phyloP scores from a whole-genome alignment of 1,284 basidiomycete species.

The Trichosporon inkin region DNA sequence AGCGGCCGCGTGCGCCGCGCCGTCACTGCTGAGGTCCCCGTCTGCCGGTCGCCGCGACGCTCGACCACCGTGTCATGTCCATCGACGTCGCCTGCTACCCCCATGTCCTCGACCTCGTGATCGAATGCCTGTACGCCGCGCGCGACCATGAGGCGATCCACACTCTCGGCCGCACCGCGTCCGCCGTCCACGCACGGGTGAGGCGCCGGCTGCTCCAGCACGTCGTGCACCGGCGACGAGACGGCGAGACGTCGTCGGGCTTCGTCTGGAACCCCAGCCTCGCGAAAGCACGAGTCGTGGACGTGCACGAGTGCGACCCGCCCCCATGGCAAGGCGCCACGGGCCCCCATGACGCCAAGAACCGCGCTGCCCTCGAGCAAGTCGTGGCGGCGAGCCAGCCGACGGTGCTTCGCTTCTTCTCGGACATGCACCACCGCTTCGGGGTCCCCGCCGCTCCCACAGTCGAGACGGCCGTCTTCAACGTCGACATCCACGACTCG shows the following conservation, averaged over 20 bases:
- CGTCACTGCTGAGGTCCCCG: no score
- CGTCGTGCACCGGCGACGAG: background rate
- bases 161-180: background rate
- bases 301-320: background rate
- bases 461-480: background rate
- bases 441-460: background rate
- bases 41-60: no score
- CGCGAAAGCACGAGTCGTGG: background rate
- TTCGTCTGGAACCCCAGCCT: background rate
- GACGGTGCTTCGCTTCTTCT: background rate
- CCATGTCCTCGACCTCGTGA: background rate
- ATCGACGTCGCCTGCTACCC: conserved; percentile 4
- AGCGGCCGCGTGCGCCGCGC: no score
- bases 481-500: conserved; percentile 1
- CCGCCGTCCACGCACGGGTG: background rate
- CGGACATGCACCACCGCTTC: background rate
- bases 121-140: background rate
- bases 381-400: background rate
- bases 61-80: background rate
- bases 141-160: background rate
- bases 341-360: background rate
- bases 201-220: background rate
- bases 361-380: background rate
- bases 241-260: background rate
- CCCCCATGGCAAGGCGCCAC: background rate